These are phyloP conservation scores for Stephania cephalantha DNA, from an alignment of 164 flowering plant species.

Conservation along the genomic window DNA sequence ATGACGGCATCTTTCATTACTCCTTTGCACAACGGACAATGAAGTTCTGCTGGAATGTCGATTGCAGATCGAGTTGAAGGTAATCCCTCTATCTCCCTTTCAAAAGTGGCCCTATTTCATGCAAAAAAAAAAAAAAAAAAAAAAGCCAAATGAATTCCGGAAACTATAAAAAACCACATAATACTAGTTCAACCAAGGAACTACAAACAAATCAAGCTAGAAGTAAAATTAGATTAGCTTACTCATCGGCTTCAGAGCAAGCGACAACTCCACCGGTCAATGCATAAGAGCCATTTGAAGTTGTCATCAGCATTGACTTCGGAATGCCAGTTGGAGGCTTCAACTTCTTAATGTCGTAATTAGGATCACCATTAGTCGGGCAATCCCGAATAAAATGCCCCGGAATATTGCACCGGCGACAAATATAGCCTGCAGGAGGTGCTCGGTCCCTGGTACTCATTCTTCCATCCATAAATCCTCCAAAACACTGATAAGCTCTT, in stretches of 20 bases:
- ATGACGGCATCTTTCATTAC: constrained; percentile 98
- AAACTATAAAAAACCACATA: background rate
- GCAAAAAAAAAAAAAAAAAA: background rate
- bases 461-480: constrained; percentile 74
- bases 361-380: constrained; percentile 96
- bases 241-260: constrained; percentile 90
- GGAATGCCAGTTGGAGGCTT: constrained; percentile 98
- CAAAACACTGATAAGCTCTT: constrained; percentile 75
- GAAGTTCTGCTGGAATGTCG: constrained; percentile 89
- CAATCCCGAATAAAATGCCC: constrained; percentile 98
- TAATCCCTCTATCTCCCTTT: constrained; percentile 88
- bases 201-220: background rate
- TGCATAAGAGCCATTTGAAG: constrained; percentile 95
- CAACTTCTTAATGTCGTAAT: constrained; percentile 70
- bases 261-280: constrained; percentile 87
- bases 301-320: constrained; percentile 88
- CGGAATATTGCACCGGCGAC: constrained; percentile 90
- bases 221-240: constrained; percentile 17
- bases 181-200: background rate
- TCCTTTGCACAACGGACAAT: constrained; percentile 87
- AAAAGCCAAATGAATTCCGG: background rate
- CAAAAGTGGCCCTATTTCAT: constrained; percentile 85
- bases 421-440: constrained; percentile 87
- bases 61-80: constrained; percentile 69
- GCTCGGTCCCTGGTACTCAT: constrained; percentile 62